Evolutionary conservation across 2,329 filamentous ascomycete genomes (phyloP).

Genomic region (Penicillium rolfsii): DNA sequence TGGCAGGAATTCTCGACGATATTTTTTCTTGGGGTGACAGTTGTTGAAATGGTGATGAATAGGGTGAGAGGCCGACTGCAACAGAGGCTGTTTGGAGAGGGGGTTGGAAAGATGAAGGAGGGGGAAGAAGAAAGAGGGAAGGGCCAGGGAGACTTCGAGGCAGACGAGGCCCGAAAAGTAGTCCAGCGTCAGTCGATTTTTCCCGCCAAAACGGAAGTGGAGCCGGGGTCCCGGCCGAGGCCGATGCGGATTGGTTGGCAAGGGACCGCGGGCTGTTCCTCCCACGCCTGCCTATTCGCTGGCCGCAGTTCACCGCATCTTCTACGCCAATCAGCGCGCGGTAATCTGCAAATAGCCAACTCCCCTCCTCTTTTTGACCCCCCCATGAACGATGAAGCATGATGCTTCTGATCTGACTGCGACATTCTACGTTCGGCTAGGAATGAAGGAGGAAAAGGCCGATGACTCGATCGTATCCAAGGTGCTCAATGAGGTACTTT

Average conservation of each 20-base stretch:
- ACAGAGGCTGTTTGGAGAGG: slow-evolving; percentile 28
- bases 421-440: not conserved
- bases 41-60: slow-evolving; percentile 17
- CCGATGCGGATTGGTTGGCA: slow-evolving; percentile 29
- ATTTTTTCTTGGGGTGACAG: slow-evolving; percentile 53
- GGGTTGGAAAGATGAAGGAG: slow-evolving; percentile 12
- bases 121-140: slow-evolving; percentile 16
- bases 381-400: not conserved
- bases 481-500: not conserved
- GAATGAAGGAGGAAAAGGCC: not conserved
- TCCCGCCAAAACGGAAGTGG: slow-evolving; percentile 30
- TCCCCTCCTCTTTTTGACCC: no score
- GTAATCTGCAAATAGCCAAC: slow-evolving; percentile 10
- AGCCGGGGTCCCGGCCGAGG: slow-evolving; percentile 11
- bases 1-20: slow-evolving; percentile 72
- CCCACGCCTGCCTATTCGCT: slow-evolving; percentile 32
- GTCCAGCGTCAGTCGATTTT: slow-evolving; percentile 27
- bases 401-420: not conserved
- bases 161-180: not conserved
- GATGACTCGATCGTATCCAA: not conserved
- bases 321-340: slow-evolving; percentile 22
- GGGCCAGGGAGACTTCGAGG: not conserved
- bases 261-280: not conserved
- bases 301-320: slow-evolving; percentile 40
- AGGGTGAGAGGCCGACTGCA: not conserved